Base-by-base conservation (phyloP, 495 filamentous ascomycete species). In the Penicillium pancosmium region DNA sequence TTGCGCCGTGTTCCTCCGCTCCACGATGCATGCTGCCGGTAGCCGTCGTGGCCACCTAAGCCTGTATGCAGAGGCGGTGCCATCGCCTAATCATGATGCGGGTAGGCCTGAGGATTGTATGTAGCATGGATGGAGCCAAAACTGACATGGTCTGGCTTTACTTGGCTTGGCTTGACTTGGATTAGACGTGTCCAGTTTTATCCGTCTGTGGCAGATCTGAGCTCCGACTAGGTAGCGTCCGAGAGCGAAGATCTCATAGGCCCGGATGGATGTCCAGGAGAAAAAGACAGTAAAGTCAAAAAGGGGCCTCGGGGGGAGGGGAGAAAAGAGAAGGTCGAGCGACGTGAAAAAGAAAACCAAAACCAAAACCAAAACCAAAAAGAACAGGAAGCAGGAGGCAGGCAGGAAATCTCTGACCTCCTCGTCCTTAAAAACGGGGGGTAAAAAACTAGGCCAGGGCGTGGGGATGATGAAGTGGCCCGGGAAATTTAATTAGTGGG, bases 401-500 rank as follows among this genome's bases (percentile, higher is more conserved):
- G 57, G 15, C 25, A 31, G 44, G 44, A 54, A 61, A 65, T 46
- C 16, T 46, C 43, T 46, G 43, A 10, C 15, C 15, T 46, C 43
- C 41, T 44, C 55, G 50, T 15, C 50, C 40, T 44, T 19, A 55
- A 50, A 33, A 34, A 50, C n/a, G 21, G 47, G 40, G 51, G 41
- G 46, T 21, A 21, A 21, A 54, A 52, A 44, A 40, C 44, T 54
- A 46, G 56, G 53, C 41, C 27, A 52, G 48, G 23, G 51, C 59
- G 63, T 62, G 54, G 64, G 57, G 59, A 41, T 46, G 57, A 60
- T 60, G 57, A 60, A 60, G 57, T 60, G 57, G 57, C 51, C 34
- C 46, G 50, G 43, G 50, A 54, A 48, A 54, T 53, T 47, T 38
- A 44, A 57, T 44, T 40, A 40, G 36, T 40, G 36, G 36, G 36